Evolutionary conservation across 2,329 filamentous ascomycete genomes (phyloP), one percentile per base, ranked within the genome.

Genomic region (Leptoxyphium fumago): DNA sequence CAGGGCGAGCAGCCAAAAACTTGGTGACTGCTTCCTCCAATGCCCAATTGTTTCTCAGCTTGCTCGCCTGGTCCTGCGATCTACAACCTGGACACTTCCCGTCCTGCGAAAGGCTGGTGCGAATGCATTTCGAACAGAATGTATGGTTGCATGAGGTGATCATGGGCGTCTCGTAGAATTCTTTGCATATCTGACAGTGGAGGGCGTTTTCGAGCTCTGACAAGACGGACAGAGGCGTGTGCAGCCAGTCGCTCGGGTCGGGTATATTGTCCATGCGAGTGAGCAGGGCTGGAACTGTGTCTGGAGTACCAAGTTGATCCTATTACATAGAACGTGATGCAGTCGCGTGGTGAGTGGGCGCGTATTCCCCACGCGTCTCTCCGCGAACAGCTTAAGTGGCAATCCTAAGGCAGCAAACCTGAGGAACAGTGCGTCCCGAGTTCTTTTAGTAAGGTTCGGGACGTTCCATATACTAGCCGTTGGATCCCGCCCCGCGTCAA

Each of bases 121-220:
- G 82, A 60, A 98, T 96, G 62, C 91, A 98, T 43, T 94, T 68
- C 6, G 89, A 95, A 70, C 91, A 98, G 59, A 98, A 98, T 0
- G 91, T 96, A 61, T 98, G 91, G 43, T 78, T 83, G 66, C 91
- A 98, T 1, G 84, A 84, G 1, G 91, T 98, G 49, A 95, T 81
- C 76, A 98, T 91, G 0, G 91, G 91, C 42, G 87, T 94, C 48
- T 78, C 78, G 68, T 84, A 96, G 65, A 96, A 94, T 63, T 98
- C 93, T 61, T 96, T 96, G 75, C 91, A 98, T 47, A 98, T 84
- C 64, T 96, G 85, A 65, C 91, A 98, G 54, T 91, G 84, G 15
- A 98, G 72, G 2, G 87, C 79, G 47, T 82, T 79, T 58, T 98
- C 91, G 49, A 98, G 76, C 11, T 75, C 68, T 40, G 78, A 71